Evolutionary conservation across 2,329 filamentous ascomycete genomes (phyloP), one percentile per base, ranked within the genome.

Genomic region (Coniochaeta sp.): DNA sequence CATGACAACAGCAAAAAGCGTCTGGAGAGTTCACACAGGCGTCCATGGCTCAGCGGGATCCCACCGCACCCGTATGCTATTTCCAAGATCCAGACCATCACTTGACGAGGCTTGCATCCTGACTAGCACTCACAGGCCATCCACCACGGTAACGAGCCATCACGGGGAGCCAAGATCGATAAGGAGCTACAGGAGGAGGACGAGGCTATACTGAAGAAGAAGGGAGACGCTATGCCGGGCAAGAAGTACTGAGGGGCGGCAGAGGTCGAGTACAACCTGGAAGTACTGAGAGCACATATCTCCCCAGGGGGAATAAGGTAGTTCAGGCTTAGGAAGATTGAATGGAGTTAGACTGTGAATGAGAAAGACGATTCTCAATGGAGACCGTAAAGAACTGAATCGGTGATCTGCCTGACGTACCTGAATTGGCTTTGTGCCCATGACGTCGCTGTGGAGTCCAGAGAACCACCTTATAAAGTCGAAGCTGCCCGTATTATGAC

Each of bases 101-200:
- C 6, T 4, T 3, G 6, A 22, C 20, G n/a, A n/a, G n/a, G n/a
- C n/a, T n/a, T n/a, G n/a, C 18, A 42, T 26, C 6, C 38, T 42
- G 38, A 42, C 22, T 24, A 12, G 26, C 38, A 24, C 13, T 22
- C 4, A 22, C 22, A 42, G 38, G 38, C 38, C 22, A 42, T 14
- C 20, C 63, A 75, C 57, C 86, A 91, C 63, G 86, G 86, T 54
- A 90, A 90, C 64, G 77, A 89, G 70, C 87, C 86, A 2, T 86
- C 82, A 18, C 81, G 74, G 62, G 86, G 87, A 16, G 87, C 86
- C 24, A 79, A 86, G 74, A 77, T 89, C 52, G 87, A 91, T 65
- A 79, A 86, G 53, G 65, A 87, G 67, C 58, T 91, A 45, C 72
- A 79, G 62, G 78, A 80, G 6, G 86, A 90, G 60, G 87, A 91